phyloP scores from a whole-genome alignment of 225 moss, liverwort and hornwort species.

The Sphagnum contortum region DNA sequence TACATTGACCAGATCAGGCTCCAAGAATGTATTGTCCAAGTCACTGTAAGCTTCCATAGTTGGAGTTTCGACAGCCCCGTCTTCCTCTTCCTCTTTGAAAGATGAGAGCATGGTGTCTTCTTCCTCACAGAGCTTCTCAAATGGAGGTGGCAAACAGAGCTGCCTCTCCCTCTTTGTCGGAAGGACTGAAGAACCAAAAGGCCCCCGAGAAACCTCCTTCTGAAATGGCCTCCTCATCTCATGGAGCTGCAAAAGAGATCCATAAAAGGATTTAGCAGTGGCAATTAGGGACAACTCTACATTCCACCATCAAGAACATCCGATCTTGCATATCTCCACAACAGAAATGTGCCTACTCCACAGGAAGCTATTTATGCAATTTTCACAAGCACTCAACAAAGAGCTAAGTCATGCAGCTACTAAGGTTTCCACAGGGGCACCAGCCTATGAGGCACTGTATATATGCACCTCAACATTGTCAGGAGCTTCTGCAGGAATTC shows the following conservation, averaged over 20 bases:
- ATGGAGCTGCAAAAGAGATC: constrained; percentile 37
- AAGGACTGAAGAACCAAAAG: constrained; percentile 17
- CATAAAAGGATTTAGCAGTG: neutral
- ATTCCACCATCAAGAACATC: no score
- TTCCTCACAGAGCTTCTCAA: constrained; percentile 61
- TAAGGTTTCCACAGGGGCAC: no score
- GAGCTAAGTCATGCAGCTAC: no score
- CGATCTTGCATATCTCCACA: no score
- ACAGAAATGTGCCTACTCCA: no score
- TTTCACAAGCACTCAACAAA: no score
- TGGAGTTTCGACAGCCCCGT: constrained; percentile 12
- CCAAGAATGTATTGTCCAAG: no score
- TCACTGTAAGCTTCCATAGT: no score
- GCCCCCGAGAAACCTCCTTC: constrained; percentile 18
- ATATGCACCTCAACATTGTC: neutral
- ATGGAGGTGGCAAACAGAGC: constrained; percentile 71
- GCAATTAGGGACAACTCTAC: no score
- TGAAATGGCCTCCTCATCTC: constrained; percentile 27
- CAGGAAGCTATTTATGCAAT: no score
- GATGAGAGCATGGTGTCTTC: constrained; percentile 34
- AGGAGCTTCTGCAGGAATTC: constrained; percentile 16
- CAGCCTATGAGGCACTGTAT: neutral
- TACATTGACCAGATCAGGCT: constrained; percentile 18
- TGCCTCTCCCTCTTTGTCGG: constrained; percentile 45
- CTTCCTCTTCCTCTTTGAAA: constrained; percentile 27